A percentile compares a stretch with the other conserved stretches of the same genome.
Evolutionary conservation across 345 rosid species (phyloP).

Genomic region (Hibiscus mutabilis): DNA sequence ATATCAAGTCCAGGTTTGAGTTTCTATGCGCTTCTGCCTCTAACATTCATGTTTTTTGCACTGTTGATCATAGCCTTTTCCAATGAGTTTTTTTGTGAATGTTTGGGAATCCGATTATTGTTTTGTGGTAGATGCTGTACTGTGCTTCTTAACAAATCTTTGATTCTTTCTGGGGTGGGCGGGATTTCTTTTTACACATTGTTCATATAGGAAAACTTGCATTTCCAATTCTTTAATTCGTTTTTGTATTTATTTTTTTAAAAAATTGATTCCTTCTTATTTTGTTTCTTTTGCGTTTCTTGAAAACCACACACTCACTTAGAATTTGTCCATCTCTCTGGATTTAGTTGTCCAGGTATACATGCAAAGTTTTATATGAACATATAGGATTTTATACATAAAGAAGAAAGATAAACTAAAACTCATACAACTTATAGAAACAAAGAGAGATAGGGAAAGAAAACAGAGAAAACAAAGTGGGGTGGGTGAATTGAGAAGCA

Average conservation of each 20-base stretch:
- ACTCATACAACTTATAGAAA: slow-evolving; percentile 19
- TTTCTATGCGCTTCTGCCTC: slow-evolving; percentile 31
- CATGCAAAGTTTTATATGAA: slow-evolving; percentile 18
- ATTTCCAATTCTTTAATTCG: slow-evolving; percentile 16
- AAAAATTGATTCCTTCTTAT: slow-evolving; percentile 56
- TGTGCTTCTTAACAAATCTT: slow-evolving; percentile 46
- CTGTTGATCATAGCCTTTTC: slow-evolving; percentile 20
- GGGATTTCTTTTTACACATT: slow-evolving; percentile 18
- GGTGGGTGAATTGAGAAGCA: slow-evolving; percentile 35
- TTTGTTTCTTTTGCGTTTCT: slow-evolving; percentile 24
- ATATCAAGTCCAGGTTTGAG: slow-evolving; percentile 28
- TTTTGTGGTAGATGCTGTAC: slow-evolving; percentile 47
- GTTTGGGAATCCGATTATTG: slow-evolving; percentile 90
- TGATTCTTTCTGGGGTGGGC: slow-evolving; percentile 63
- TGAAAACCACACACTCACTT: slow-evolving; percentile 44
- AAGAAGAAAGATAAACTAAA: not conserved
- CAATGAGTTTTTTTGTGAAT: slow-evolving; percentile 32
- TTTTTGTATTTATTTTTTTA: slow-evolving; percentile 22
- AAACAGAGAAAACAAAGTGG: slow-evolving; percentile 18
- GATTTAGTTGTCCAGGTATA: slow-evolving; percentile 24
- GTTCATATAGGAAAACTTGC: slow-evolving; percentile 36
- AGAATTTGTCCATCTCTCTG: slow-evolving; percentile 29
- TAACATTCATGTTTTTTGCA: slow-evolving; percentile 24
- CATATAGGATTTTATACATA: slow-evolving; percentile 14
- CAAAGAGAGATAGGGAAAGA: slow-evolving; percentile 36